A percentile compares a stretch with the other conserved stretches of the same genome.
Evolutionary conservation across 73 alveolate species (phyloP).

Genomic region (Paramecium primaurelia): DNA sequence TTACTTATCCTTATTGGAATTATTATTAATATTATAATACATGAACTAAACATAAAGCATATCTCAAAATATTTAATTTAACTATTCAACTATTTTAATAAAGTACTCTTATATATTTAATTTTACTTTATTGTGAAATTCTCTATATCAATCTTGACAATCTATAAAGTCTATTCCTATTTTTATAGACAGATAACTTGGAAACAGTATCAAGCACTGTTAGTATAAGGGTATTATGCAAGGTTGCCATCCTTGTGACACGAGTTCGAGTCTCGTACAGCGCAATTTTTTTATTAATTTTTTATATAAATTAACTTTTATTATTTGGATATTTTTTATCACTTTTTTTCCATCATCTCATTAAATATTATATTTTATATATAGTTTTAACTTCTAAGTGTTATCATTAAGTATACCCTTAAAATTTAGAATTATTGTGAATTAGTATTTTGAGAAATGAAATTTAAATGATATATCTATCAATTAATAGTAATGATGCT

Average conservation of each 20-base stretch:
- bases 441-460: no score
- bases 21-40: no score
- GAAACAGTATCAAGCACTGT: constrained; percentile 33
- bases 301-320: not conserved
- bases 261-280: constrained; percentile 68
- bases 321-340: no score
- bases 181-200: not conserved
- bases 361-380: no score
- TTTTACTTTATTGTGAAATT: not conserved
- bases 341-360: no score
- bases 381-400: no score
- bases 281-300: constrained; percentile 6
- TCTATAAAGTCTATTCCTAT: not conserved
- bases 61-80: no score
- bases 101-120: not conserved
- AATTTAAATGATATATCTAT: no score
- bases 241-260: constrained; percentile 67
- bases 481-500: no score
- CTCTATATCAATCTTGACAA: not conserved
- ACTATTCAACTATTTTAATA: not conserved
- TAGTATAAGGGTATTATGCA: constrained; percentile 62
- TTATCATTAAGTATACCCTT: no score
- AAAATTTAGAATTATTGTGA: no score
- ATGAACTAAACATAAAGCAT: no score
- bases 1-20: not conserved